These are phyloP conservation scores for Geranomyces michiganensis DNA, from an alignment of 192 early-diverging fungal species.

Conservation along the genomic window DNA sequence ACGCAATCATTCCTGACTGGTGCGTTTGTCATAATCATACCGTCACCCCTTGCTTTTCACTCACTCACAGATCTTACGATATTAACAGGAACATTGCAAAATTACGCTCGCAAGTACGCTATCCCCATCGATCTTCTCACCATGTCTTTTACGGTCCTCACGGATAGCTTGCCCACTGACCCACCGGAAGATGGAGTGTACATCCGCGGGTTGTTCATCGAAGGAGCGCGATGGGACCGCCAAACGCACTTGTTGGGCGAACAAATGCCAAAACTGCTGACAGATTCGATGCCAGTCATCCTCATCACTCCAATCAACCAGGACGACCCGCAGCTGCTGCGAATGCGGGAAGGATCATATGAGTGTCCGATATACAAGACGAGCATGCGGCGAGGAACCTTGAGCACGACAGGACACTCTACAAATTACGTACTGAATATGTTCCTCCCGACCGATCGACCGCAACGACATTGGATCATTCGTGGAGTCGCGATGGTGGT, in stretches of 20 bases:
- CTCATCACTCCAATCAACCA: slow-evolving; percentile 49
- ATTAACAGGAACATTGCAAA: slow-evolving; percentile 58
- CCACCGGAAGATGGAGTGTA: slow-evolving; percentile 59
- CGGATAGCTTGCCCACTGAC: slow-evolving; percentile 36
- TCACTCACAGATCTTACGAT: background rate
- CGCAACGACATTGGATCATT: slow-evolving; percentile 57
- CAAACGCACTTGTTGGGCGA: slow-evolving; percentile 47
- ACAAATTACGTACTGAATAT: slow-evolving; percentile 65
- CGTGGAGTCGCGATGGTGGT: slow-evolving; percentile 55
- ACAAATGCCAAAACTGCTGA: slow-evolving; percentile 54
- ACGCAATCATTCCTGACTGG: slow-evolving; percentile 67
- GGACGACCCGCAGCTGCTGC: slow-evolving; percentile 47
- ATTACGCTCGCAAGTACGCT: slow-evolving; percentile 64
- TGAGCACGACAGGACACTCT: slow-evolving; percentile 65
- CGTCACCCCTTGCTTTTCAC: background rate
- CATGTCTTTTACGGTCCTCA: slow-evolving; percentile 57
- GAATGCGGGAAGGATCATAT: slow-evolving; percentile 40
- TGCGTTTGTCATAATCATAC: slow-evolving; percentile 5
- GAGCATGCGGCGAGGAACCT: slow-evolving; percentile 55
- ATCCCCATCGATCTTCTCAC: slow-evolving; percentile 67
- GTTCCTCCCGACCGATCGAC: slow-evolving; percentile 44
- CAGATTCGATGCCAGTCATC: slow-evolving; percentile 61
- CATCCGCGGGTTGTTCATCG: slow-evolving; percentile 59
- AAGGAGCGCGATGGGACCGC: slow-evolving; percentile 64
- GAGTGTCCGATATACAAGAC: slow-evolving; percentile 69